Evolutionary conservation across 225 moss, liverwort and hornwort genomes (phyloP).

Genomic region (Sphagnum contortum): DNA sequence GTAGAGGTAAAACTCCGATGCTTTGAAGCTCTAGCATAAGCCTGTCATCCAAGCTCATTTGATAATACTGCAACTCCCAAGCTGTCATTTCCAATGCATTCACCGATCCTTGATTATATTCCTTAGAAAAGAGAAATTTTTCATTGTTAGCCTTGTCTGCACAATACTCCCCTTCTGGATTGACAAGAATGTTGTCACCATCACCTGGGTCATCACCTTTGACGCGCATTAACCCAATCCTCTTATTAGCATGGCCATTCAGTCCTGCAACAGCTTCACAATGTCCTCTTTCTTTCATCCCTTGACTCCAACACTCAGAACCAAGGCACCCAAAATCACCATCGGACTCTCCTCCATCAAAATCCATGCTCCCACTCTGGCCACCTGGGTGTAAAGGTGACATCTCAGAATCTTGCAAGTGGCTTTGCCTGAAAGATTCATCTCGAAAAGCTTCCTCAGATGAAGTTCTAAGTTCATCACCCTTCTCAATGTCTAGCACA

Average conservation of each 20-base stretch:
- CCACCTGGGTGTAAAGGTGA: conserved; percentile 19
- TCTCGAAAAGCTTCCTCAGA: conserved; percentile 42
- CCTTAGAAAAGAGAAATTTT: too few species aligned
- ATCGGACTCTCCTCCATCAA: conserved; percentile 35
- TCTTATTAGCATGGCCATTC: conserved; percentile 19
- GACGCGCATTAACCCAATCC: background rate
- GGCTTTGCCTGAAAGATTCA: conserved; percentile 15
- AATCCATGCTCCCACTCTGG: conserved; percentile 51
- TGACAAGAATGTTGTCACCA: conserved; percentile 48
- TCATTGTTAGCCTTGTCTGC: too few species aligned
- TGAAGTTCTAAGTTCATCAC: conserved; percentile 19
- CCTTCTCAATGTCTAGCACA: conserved; percentile 25
- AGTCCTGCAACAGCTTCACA: conserved; percentile 9
- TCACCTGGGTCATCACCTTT: conserved; percentile 41
- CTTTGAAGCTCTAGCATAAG: conserved; percentile 69
- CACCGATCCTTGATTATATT: conserved; percentile 8
- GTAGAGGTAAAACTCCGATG: conserved; percentile 63
- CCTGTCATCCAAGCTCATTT: conserved; percentile 80
- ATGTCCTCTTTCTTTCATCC: conserved; percentile 32
- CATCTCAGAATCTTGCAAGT: conserved; percentile 20
- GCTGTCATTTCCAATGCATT: conserved; percentile 43
- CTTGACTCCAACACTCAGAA: conserved; percentile 66
- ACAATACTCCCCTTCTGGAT: conserved; percentile 16
- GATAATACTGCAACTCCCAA: conserved; percentile 74
- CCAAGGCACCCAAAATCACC: conserved; percentile 57